Evolutionary conservation across 2,329 filamentous ascomycete genomes (phyloP).

Genomic region (Colletotrichum aenigma): DNA sequence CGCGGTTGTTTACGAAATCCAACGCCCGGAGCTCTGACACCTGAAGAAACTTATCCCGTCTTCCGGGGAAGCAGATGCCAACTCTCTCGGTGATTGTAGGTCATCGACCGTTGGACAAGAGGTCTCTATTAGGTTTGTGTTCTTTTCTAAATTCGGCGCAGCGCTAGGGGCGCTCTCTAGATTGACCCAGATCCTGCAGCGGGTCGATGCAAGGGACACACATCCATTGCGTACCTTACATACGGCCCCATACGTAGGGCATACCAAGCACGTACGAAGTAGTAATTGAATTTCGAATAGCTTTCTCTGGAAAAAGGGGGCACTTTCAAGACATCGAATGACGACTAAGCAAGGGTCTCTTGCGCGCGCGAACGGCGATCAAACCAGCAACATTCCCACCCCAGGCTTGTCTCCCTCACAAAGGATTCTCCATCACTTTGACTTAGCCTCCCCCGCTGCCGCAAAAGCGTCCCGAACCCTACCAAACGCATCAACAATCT

Average conservation of each 20-base stretch:
- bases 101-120: background rate
- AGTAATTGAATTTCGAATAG: background rate
- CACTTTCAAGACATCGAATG: background rate
- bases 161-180: background rate
- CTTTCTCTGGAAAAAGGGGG: background rate
- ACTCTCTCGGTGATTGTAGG: background rate
- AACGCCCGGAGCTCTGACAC: background rate
- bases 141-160: background rate
- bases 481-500: background rate
- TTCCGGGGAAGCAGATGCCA: background rate
- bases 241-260: background rate
- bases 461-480: background rate
- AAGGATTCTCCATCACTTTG: background rate
- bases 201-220: background rate
- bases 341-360: background rate
- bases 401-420: background rate
- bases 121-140: background rate
- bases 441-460: background rate
- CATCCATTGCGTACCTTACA: background rate
- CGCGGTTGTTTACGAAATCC: background rate
- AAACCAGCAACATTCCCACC: background rate
- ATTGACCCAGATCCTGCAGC: background rate
- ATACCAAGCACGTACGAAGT: background rate
- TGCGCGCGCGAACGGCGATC: background rate
- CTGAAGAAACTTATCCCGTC: background rate